Evolutionary conservation across 805 yeast genomes (phyloP).

Genomic region (Debaryomyces hansenii): DNA sequence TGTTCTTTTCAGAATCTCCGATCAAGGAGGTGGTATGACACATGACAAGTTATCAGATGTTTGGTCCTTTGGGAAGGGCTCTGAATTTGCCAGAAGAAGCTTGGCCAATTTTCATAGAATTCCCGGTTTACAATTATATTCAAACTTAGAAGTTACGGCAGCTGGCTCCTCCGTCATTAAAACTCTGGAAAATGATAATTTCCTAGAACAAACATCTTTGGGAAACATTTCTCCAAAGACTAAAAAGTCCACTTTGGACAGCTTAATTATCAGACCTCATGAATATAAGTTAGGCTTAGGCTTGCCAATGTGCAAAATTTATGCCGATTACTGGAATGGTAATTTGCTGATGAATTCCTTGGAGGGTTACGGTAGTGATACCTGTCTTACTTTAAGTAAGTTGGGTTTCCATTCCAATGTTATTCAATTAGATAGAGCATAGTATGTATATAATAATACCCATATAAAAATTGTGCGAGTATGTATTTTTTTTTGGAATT

Average conservation of each 20-base stretch:
- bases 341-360: constrained; percentile 76
- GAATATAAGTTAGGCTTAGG: constrained; percentile 82
- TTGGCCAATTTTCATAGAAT: constrained; percentile 65
- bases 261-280: constrained; percentile 70
- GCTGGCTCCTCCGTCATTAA: constrained; percentile 39
- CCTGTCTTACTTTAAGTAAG: constrained; percentile 74
- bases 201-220: constrained; percentile 37
- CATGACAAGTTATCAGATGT: constrained; percentile 58
- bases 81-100: constrained; percentile 57
- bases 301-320: constrained; percentile 87
- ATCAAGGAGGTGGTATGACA: constrained; percentile 86
- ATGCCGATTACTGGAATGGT: constrained; percentile 97
- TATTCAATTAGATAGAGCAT: constrained; percentile 73
- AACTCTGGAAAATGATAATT: constrained; percentile 7
- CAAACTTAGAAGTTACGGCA: constrained; percentile 41
- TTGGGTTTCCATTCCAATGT: constrained; percentile 67
- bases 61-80: constrained; percentile 86
- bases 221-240: constrained; percentile 33
- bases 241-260: constrained; percentile 56
- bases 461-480: constrained; percentile 1
- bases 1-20: constrained; percentile 77
- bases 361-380: constrained; percentile 92
- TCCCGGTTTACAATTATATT: constrained; percentile 57
- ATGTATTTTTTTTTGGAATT: not conserved
- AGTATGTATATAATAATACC: constrained; percentile 4